Evolutionary conservation across 2,329 filamentous ascomycete genomes (phyloP).

Genomic region (Fusarium oligoseptatum): DNA sequence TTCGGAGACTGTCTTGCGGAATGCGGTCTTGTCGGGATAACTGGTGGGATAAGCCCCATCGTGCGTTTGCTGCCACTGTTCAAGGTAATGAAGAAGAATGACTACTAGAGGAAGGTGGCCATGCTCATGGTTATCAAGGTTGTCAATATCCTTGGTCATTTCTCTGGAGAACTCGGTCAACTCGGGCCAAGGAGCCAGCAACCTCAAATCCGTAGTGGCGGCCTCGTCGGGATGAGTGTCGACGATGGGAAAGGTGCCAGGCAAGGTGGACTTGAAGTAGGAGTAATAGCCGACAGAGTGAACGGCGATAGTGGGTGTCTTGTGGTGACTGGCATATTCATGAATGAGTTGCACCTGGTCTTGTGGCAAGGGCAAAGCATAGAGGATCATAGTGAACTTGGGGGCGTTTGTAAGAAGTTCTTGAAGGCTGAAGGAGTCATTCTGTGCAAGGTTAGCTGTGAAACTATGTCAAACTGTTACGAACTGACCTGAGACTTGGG

Average conservation of each 20-base stretch:
- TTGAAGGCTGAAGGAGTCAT: constrained; percentile 54
- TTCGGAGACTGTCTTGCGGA: constrained; percentile 77
- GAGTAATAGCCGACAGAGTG: constrained; percentile 95
- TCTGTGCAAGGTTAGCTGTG: constrained; percentile 25
- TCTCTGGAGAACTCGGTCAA: constrained; percentile 75
- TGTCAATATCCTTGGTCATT: constrained; percentile 77
- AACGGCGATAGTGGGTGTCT: constrained; percentile 82
- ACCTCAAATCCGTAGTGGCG: constrained; percentile 84
- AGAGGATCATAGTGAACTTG: constrained; percentile 67
- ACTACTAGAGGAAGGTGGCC: constrained; percentile 92
- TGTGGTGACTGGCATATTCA: constrained; percentile 64
- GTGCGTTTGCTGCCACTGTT: constrained; percentile 81
- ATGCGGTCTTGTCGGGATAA: constrained; percentile 89
- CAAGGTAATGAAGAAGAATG: constrained; percentile 84
- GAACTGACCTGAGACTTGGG: constrained; percentile 58
- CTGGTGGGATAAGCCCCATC: constrained; percentile 76
- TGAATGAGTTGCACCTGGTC: constrained; percentile 61
- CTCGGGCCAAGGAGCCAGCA: constrained; percentile 89
- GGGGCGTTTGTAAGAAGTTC: constrained; percentile 57
- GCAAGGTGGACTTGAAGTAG: constrained; percentile 84
- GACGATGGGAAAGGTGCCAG: constrained; percentile 88
- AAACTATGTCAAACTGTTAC: neutral
- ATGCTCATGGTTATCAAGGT: constrained; percentile 82
- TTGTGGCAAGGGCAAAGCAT: constrained; percentile 63
- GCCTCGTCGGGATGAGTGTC: constrained; percentile 95